phyloP scores from a whole-genome alignment of 1,284 basidiomycete genomes.

The Cryptococcus wingfieldii region DNA sequence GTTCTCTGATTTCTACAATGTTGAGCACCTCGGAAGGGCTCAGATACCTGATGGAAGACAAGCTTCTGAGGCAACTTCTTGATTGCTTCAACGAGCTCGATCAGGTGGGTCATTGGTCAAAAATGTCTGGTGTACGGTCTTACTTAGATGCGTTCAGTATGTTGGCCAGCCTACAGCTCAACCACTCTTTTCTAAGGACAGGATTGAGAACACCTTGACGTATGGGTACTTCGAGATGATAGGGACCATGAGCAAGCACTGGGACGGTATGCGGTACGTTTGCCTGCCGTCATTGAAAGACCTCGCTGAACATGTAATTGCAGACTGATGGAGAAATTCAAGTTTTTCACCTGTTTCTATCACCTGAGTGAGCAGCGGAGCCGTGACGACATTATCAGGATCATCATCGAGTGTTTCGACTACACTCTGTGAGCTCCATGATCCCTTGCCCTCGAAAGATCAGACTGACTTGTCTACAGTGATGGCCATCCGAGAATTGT shows the following conservation, averaged over 20 bases:
- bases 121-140: background rate
- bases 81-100: slow-evolving; percentile 89
- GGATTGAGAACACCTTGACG: slow-evolving; percentile 77
- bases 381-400: slow-evolving; percentile 85
- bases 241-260: slow-evolving; percentile 77
- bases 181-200: slow-evolving; percentile 78
- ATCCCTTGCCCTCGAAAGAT: background rate
- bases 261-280: slow-evolving; percentile 84
- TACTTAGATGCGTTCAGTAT: slow-evolving; percentile 24
- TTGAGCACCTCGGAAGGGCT: slow-evolving; percentile 78
- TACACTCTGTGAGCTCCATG: slow-evolving; percentile 65
- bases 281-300: background rate
- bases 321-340: slow-evolving; percentile 83
- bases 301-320: background rate
- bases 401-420: slow-evolving; percentile 87
- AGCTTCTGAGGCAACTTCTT: slow-evolving; percentile 76
- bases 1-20: slow-evolving; percentile 74
- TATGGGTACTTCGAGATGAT: slow-evolving; percentile 96
- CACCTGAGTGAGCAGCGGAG: slow-evolving; percentile 84
- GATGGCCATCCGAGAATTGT: slow-evolving; percentile 89
- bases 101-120: slow-evolving; percentile 59
- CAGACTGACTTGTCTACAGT: slow-evolving; percentile 50
- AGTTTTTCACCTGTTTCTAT: slow-evolving; percentile 92
- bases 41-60: slow-evolving; percentile 80
- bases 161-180: slow-evolving; percentile 52